These are phyloP conservation scores for Aspergillus intermedius DNA, from an alignment of 2,329 filamentous ascomycete genomes.

Conservation along the genomic window DNA sequence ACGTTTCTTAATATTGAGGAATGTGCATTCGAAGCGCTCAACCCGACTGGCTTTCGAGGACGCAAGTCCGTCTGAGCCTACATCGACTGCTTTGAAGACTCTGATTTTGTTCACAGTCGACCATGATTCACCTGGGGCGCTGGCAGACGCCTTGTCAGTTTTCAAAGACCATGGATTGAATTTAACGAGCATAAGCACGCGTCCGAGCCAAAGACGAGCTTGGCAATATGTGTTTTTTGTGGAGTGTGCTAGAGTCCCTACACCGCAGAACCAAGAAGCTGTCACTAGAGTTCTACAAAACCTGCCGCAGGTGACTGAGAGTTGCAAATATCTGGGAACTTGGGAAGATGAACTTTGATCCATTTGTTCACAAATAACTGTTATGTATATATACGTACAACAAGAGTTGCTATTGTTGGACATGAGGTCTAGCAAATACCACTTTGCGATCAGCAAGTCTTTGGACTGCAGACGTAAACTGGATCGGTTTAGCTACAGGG, in stretches of 20 bases:
- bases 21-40: slow-evolving; percentile 24
- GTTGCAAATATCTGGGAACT: slow-evolving; percentile 34
- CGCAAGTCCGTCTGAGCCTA: slow-evolving; percentile 4
- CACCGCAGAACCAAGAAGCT: slow-evolving; percentile 20
- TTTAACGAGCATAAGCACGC: slow-evolving; percentile 81
- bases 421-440: too few species aligned
- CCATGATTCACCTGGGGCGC: slow-evolving; percentile 69
- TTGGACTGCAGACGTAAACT: too few species aligned
- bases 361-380: background rate
- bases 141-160: slow-evolving; percentile 72
- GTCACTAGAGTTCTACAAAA: slow-evolving; percentile 27
- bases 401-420: too few species aligned
- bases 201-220: slow-evolving; percentile 65
- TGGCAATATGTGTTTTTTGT: slow-evolving; percentile 97
- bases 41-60: slow-evolving; percentile 13
- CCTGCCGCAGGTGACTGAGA: slow-evolving; percentile 31
- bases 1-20: slow-evolving; percentile 41
- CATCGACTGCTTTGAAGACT: slow-evolving; percentile 49
- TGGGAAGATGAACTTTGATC: slow-evolving; percentile 30
- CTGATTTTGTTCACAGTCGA: slow-evolving; percentile 78
- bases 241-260: slow-evolving; percentile 63
- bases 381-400: background rate
- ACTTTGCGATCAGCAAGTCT: too few species aligned
- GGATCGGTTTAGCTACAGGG: too few species aligned
- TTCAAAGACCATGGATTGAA: slow-evolving; percentile 71